Base-by-base conservation (phyloP, 2,329 filamentous ascomycete genomes). In the Karstenula rhodostoma region DNA sequence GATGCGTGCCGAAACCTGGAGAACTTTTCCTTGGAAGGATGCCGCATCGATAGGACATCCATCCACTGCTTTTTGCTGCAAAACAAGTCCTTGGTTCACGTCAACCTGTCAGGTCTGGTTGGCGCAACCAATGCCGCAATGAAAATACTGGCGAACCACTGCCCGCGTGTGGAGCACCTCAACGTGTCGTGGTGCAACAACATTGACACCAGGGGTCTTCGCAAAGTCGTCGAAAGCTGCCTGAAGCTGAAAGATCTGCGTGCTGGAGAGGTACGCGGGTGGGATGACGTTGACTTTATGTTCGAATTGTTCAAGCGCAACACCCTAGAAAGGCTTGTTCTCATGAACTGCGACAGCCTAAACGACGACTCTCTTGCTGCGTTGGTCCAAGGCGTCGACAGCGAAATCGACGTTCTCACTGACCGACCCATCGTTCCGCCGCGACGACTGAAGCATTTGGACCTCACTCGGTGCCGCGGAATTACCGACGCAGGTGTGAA, bases 111-210 rank as follows among this genome's bases (percentile, higher is more conserved):
- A 1, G 94, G 93, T 0, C 84, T 98, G 62, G 82, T 87, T 1
- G 89, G 89, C 13, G 91, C 94, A 15, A 93, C 90, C 32, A 96
- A 97, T 73, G 87, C 87, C 23, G 91, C 92, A 0, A 94, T 96
- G 86, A 92, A 90, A 72, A 92, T 96, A 61, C 90, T 99, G 61
- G 89, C 92, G 0, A 84, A 90, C 56, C 89, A 90, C 42, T 98
- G 94, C 70, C 88, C 89, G 1, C 88, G 90, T 51, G 83, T 99
- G n/a, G 89, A 96, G 77, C 85, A 87, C 57, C 85, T 98, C 66
- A 96, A 97, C 70, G 87, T 98, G 22, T 96, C 93, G 0, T 98
- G 94, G 93, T 99, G 95, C 80, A 89, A 89, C 66, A 90, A 93
- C 62, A 88, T 97, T 73, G 90, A 95, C 71, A 90, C 92, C 9